A percentile compares a stretch with the other conserved stretches of the same genome.
Conservation (phyloP, 371 early-diverging fungal genomes). For the Choanephora cucurbitarum region DNA sequence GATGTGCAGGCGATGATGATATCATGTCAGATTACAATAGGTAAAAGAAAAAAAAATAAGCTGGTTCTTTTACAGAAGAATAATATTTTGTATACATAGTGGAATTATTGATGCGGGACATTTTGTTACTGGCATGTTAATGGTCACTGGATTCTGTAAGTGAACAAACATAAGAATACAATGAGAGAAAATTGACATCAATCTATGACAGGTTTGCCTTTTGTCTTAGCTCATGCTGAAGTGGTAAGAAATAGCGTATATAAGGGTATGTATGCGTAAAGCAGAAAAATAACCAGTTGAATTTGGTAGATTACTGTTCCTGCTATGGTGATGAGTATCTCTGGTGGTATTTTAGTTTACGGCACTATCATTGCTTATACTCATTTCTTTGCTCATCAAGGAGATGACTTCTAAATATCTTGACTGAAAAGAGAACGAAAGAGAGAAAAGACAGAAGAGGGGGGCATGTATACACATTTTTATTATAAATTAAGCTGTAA, state of each 20-base stretch:
- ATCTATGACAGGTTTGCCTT: slow-evolving; percentile 72
- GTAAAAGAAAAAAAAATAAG: slow-evolving; percentile 25
- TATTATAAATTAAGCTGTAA: neutral
- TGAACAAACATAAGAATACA: too few relatives aligned
- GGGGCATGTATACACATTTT: too few relatives aligned
- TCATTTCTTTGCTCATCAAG: slow-evolving; percentile 51
- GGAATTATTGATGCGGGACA: slow-evolving; percentile 87
- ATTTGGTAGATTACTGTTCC: slow-evolving; percentile 61
- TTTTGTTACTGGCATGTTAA: slow-evolving; percentile 89
- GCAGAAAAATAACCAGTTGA: too few relatives aligned
- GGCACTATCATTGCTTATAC: slow-evolving; percentile 69
- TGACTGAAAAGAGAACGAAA: too few relatives aligned
- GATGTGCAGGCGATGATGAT: slow-evolving; percentile 74
- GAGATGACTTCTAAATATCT: slow-evolving; percentile 37
- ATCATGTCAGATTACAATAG: slow-evolving; percentile 76
- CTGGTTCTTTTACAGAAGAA: neutral
- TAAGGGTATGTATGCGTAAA: too few relatives aligned
- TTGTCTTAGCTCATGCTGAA: slow-evolving; percentile 75
- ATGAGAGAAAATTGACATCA: too few relatives aligned
- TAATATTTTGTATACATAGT: slow-evolving; percentile 24
- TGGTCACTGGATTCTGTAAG: slow-evolving; percentile 90
- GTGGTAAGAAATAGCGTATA: slow-evolving; percentile 52
- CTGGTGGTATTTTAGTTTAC: slow-evolving; percentile 88
- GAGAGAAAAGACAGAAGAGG: too few relatives aligned
- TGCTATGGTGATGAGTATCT: slow-evolving; percentile 87